Evolutionary conservation across 2,329 filamentous ascomycete species (phyloP).

Genomic region (Hansfordia pulvinata): DNA sequence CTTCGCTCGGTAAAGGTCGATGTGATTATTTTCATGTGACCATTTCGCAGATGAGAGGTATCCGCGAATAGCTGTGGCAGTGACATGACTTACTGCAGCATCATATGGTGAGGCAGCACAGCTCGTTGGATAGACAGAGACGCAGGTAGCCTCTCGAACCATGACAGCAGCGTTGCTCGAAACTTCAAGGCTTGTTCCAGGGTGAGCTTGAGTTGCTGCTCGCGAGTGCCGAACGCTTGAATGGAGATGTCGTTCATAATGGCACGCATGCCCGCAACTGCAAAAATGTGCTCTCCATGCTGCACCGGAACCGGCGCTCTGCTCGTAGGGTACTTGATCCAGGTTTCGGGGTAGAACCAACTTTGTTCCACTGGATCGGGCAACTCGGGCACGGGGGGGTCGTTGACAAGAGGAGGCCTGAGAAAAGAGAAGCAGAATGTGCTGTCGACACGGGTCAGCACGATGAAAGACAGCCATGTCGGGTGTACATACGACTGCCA

Average conservation of each 20-base stretch:
- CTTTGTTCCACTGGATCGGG: slow-evolving; percentile 14
- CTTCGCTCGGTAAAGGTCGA: slow-evolving; percentile 4
- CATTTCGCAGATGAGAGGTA: background rate
- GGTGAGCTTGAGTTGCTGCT: slow-evolving; percentile 4
- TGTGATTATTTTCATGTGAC: slow-evolving; percentile 7
- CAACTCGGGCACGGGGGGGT: slow-evolving; percentile 10
- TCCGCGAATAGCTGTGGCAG: no score
- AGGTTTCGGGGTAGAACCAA: slow-evolving; percentile 17
- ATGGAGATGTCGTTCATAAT: slow-evolving; percentile 13
- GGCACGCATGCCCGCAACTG: slow-evolving; percentile 12
- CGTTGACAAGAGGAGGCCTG: slow-evolving; percentile 9
- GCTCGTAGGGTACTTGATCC: slow-evolving; percentile 14
- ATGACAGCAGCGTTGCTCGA: slow-evolving; percentile 7
- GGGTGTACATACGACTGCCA: slow-evolving; percentile 16
- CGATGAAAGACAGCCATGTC: no score
- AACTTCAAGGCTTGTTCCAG: slow-evolving; percentile 10
- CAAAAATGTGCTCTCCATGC: slow-evolving; percentile 12
- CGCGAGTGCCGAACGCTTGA: slow-evolving; percentile 7
- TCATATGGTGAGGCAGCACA: slow-evolving; percentile 4
- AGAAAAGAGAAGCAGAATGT: slow-evolving; percentile 12
- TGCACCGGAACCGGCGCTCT: slow-evolving; percentile 9
- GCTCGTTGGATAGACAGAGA: background rate
- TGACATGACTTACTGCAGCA: slow-evolving; percentile 1
- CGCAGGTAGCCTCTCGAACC: slow-evolving; percentile 3
- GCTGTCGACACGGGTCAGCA: slow-evolving; percentile 5